Base-by-base conservation (phyloP, 495 filamentous ascomycete genomes). In the Penicillium lividum region DNA sequence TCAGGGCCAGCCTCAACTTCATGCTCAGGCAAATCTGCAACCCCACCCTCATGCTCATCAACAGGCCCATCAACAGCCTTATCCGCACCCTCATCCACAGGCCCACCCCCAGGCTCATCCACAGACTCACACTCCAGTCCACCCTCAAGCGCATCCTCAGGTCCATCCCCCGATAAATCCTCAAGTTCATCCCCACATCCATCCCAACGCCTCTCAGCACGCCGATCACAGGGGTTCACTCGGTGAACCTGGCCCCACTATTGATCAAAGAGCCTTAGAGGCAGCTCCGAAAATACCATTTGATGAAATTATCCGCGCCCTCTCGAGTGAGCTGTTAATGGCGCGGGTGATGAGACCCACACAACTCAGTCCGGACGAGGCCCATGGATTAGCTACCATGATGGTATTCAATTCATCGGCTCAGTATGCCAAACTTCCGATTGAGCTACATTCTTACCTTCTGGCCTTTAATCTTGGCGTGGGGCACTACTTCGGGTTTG, bases 401-500 rank as follows among this genome's bases (percentile, higher is more conserved):
- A 63, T 77, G 45, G 66, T 77, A 25, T 59, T 63, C n/a, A 71
- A 66, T 38, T 31, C 75, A 22, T 70, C 61, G 4, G 45, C 60
- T 2, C 63, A 69, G 40, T 73, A 76, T 48, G 66, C 68, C 2
- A 67, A 68, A 10, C 42, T 73, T 0, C 66, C 71, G n/a, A 45
- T 56, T 28, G 62, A 54, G 1, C 52, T 59, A 3, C 59, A 68
- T 9, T 59, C 66, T 6, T 56, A 67, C 6, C 56, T 72, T 27
- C 49, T 72, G 16, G 73, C 72, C 18, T 66, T 75, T 2, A 70
- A 77, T 43, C 69, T 80, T 15, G 76, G 77, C 13, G 56, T 78
- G 5, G 71, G 72, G 7, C 73, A 72, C 16, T 65, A 73, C 46
- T 73, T 77, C 30, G 77, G 74, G 0, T 61, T 72, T 31, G 29